These are phyloP conservation scores for Aspergillaceae sp. DNA, from an alignment of 2,329 filamentous ascomycete species.

Conservation along the genomic window DNA sequence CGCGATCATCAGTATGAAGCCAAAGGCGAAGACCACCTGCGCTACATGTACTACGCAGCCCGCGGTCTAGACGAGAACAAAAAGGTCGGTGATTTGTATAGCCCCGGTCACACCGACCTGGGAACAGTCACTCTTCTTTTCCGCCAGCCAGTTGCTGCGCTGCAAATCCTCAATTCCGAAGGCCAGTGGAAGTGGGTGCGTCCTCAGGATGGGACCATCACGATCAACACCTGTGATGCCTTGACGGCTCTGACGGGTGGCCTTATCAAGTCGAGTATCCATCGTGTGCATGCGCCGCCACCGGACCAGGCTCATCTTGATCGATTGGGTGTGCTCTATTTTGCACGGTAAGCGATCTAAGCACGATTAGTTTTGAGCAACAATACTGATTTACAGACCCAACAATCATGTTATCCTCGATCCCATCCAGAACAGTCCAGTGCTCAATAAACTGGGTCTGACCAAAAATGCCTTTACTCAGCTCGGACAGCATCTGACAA, in stretches of 20 bases:
- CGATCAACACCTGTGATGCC: slow-evolving; percentile 45
- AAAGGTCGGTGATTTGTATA: slow-evolving; percentile 37
- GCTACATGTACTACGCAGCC: slow-evolving; percentile 53
- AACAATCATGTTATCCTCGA: slow-evolving; percentile 37
- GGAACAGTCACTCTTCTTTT: slow-evolving; percentile 51
- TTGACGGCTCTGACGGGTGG: slow-evolving; percentile 44
- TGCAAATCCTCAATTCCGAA: slow-evolving; percentile 47
- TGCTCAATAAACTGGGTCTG: slow-evolving; percentile 30
- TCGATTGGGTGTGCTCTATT: slow-evolving; percentile 38
- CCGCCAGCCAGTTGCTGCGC: slow-evolving; percentile 49
- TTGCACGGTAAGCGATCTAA: slow-evolving; percentile 31
- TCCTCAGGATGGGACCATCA: slow-evolving; percentile 43
- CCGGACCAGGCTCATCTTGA: slow-evolving; percentile 40
- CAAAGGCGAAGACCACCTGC: slow-evolving; percentile 53
- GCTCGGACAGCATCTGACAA: slow-evolving; percentile 33
- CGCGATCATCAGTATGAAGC: slow-evolving; percentile 50
- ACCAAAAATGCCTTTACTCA: slow-evolving; percentile 33
- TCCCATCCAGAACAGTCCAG: slow-evolving; percentile 30
- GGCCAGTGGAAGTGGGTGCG: slow-evolving; percentile 45
- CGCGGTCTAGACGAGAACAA: slow-evolving; percentile 43
- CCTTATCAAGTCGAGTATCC: slow-evolving; percentile 43
- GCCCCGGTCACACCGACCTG: slow-evolving; percentile 48
- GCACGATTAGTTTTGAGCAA: not conserved
- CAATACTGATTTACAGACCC: slow-evolving; percentile 16
- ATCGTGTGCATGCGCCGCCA: slow-evolving; percentile 43